phyloP scores from a whole-genome alignment of 148 eudicot species.

The Cornus controversa region DNA sequence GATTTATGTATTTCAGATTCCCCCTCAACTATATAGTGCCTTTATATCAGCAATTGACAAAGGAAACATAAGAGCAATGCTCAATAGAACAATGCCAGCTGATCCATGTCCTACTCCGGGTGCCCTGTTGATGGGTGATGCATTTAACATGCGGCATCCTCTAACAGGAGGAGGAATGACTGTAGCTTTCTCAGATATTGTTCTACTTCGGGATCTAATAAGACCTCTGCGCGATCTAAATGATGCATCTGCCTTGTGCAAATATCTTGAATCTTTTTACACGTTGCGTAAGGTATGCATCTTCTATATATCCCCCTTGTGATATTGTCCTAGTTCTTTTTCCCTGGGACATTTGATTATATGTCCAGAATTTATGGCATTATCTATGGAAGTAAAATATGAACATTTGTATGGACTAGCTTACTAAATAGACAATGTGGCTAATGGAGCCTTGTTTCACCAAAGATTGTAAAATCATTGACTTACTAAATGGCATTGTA shows the following conservation, averaged over 20 bases:
- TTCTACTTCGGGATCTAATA: constrained; percentile 40
- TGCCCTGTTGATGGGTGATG: constrained; percentile 40
- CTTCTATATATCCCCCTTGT: not conserved
- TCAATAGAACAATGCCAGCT: constrained; percentile 45
- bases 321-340: no score
- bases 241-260: constrained; percentile 30
- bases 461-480: not conserved
- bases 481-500: not conserved
- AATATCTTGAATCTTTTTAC: constrained; percentile 42
- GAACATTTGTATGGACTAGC: no score
- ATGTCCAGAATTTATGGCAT: no score
- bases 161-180: constrained; percentile 52
- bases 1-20: constrained; percentile 21
- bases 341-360: no score
- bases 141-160: constrained; percentile 49
- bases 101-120: constrained; percentile 42
- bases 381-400: no score
- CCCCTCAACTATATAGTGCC: constrained; percentile 24
- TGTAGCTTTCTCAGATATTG: constrained; percentile 41
- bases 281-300: constrained; percentile 36
- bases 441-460: no score
- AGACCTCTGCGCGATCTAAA: constrained; percentile 26
- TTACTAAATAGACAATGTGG: no score
- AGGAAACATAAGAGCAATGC: constrained; percentile 42
- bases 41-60: constrained; percentile 34